Percentiles rank a stretch among this genome's conserved stretches.
phyloP scores from a whole-genome alignment of 768 basidiomycete species.

The Gymnopilus dilepis region DNA sequence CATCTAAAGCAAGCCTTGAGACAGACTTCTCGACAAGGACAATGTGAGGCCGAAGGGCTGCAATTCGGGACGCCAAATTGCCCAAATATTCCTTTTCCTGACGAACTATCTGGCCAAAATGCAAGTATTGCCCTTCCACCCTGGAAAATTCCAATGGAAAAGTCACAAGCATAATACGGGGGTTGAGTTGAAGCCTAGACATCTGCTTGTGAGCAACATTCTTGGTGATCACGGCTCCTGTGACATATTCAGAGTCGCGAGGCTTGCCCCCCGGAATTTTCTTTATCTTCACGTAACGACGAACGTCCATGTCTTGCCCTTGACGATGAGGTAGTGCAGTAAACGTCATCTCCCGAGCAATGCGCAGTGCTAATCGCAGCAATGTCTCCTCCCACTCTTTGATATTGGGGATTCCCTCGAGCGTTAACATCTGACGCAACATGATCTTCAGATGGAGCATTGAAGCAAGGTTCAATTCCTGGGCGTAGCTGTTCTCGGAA shows the following conservation, averaged over 20 bases:
- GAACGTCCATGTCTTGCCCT: constrained; percentile 93
- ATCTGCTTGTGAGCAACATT: constrained; percentile 97
- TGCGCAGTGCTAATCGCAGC: constrained; percentile 79
- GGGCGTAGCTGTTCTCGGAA: constrained; percentile 77
- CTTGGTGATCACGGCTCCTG: constrained; percentile 97
- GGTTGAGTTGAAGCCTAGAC: constrained; percentile 81
- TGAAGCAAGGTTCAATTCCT: constrained; percentile 83
- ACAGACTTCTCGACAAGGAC: constrained; percentile 93
- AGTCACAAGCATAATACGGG: constrained; percentile 94
- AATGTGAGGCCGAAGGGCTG: constrained; percentile 90
- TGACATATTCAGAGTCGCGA: constrained; percentile 93
- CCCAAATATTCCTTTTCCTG: constrained; percentile 94
- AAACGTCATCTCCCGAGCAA: constrained; percentile 86
- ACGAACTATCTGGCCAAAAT: constrained; percentile 87
- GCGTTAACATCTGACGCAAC: constrained; percentile 88
- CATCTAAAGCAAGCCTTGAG: constrained; percentile 88
- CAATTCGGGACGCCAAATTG: constrained; percentile 86
- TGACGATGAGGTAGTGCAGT: constrained; percentile 70
- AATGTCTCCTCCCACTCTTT: constrained; percentile 90
- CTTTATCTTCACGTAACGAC: constrained; percentile 97
- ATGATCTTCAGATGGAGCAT: constrained; percentile 91
- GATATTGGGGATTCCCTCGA: constrained; percentile 81
- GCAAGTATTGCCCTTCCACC: constrained; percentile 90
- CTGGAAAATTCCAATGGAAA: constrained; percentile 95
- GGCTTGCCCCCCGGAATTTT: constrained; percentile 95